Evolutionary conservation across 2,329 filamentous ascomycete genomes (phyloP).

Genomic region (Aulographum hederae): DNA sequence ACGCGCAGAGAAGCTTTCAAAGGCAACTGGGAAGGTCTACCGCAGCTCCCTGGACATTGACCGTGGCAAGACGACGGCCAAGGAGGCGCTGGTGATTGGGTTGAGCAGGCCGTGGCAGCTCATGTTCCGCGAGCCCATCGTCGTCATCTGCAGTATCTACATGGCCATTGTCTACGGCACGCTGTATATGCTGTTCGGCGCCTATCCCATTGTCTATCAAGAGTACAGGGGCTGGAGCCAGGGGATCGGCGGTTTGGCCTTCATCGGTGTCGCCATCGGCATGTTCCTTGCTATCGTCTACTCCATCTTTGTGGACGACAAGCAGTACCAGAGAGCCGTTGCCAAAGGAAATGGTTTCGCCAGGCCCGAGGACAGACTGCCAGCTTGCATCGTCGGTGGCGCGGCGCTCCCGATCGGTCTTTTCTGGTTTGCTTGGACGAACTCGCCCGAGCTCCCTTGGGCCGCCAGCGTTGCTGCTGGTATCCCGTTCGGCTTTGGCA

Average conservation of each 20-base stretch:
- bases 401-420: conserved; percentile 43
- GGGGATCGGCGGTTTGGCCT: conserved; percentile 44
- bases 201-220: conserved; percentile 44
- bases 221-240: conserved; percentile 37
- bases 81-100: conserved; percentile 30
- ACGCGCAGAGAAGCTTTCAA: conserved; percentile 28
- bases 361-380: conserved; percentile 48
- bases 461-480: conserved; percentile 30
- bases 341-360: conserved; percentile 33
- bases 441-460: conserved; percentile 39
- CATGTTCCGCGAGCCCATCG: conserved; percentile 52
- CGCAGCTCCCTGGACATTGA: conserved; percentile 23
- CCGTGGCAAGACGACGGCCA: conserved; percentile 24
- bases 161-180: conserved; percentile 40
- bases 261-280: conserved; percentile 50
- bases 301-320: not conserved
- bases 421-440: conserved; percentile 55
- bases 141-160: conserved; percentile 45
- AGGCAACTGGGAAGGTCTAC: conserved; percentile 34
- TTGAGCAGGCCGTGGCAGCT: conserved; percentile 51
- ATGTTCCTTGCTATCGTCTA: conserved; percentile 36
- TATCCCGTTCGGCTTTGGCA: conserved; percentile 37
- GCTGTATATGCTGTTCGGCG: conserved; percentile 30
- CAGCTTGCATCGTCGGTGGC: conserved; percentile 42
- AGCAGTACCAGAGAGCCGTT: not conserved